Evolutionary conservation across 257 asterid genomes (phyloP), one percentile per base, ranked within the genome.

Genomic region (Penstemon barbatus): DNA sequence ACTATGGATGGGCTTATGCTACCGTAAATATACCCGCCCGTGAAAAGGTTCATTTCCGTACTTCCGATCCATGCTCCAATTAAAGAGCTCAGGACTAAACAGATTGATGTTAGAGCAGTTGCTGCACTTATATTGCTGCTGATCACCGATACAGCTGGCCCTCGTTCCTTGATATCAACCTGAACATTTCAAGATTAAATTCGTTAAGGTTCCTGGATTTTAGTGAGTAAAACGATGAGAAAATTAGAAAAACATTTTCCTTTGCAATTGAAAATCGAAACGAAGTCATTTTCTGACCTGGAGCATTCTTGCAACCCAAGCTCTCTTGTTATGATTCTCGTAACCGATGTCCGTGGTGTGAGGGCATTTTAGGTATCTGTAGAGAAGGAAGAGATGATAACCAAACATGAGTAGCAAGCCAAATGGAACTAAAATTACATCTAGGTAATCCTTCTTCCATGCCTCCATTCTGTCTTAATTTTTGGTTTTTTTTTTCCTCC

Each of bases 1-100:
- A 77, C 70, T 13, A 69, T 66, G 3, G 87, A 65, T 1, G 56
- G 66, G 67, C 81, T 74, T 39, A 66, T 80, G 78, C 75, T 82
- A 6, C 95, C 96, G 60, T 81, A 85, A 10, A 89, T 65, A n/a
- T 71, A 64, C 49, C 48, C 75, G 70, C 76, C 73, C 5, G 75
- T 76, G 80, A 86, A 83, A 25, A 75, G 37, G 55, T 68, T 86
- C 5, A 19, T 12, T 0, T 54, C 40, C 33, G 86, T 59, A 78
- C 88, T 80, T 10, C 95, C 92, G 0, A 86, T 56, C 96, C 87
- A 86, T 7, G 95, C 82, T 6, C 94, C 96, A 0, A 85, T 71
- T 12, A 87, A 5, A 44, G 94, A 80, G 69, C 80, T 74, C 49
- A 89, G 69, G 7, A 77, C 80, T 39, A 89, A 69, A 38, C 81